Evolutionary conservation across 352 stramenopile genomes (phyloP), one percentile per base, ranked within the genome.

Genomic region (Pythium rishiriense): DNA sequence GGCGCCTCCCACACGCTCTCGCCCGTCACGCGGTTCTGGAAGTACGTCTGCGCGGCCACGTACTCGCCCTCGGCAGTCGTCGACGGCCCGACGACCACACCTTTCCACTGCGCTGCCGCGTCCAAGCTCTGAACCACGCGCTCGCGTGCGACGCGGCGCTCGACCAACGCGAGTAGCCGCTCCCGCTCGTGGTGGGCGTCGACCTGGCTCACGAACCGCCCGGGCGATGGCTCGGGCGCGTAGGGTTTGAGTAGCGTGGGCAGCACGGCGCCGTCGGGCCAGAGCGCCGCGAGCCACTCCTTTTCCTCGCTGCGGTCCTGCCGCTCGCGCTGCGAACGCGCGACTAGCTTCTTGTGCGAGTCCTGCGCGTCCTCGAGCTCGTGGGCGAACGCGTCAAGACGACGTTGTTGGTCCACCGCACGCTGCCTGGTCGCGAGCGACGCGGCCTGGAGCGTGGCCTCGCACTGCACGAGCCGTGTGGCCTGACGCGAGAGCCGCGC

Each of bases 221-320:
- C 37, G 1, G 29, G 15, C 8, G 37, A 28, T 3, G 33, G 26
- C 33, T 58, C 43, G 11, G 28, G 35, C 7, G 25, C 76, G 48
- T 79, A 78, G 8, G 69, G 60, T 35, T 77, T 53, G 11, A 93
- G 62, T 7, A 93, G 61, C 3, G 85, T 89, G 0, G 83, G 84
- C 19, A 88, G 70, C 8, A 84, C 78, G 22, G 78, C 64, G 14
- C 65, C 69, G 11, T 84, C 68, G 0, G 85, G 85, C 85, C 85
- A 93, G n/a, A 91, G 64, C 25, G 72, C 55, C 5, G 68, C 68
- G 5, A 93, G 62, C 82, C 81, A 91, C 60, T 88, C 60, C 42
- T 79, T 81, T 64, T 93, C 85, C 17, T 88, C 81, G 0, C 37
- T 45, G 15, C 81, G 77, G 19, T 88, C 84, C 11, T 74, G 58